Percentiles rank a stretch among this genome's conserved stretches.
phyloP scores from a whole-genome alignment of 2,329 filamentous ascomycete species.

The Pseudopyrenochaeta lycopersici region DNA sequence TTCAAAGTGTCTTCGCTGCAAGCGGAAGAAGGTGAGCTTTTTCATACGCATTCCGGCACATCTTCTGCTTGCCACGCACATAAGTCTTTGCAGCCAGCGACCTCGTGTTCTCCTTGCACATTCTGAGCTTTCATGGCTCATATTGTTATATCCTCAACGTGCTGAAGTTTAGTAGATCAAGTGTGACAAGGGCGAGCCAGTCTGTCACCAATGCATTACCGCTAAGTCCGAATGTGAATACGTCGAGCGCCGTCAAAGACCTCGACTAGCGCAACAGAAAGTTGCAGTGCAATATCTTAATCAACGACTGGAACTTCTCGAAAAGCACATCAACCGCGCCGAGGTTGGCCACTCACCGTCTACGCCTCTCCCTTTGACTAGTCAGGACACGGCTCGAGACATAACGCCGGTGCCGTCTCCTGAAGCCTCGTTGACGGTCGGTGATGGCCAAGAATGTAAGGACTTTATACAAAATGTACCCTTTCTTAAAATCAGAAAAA shows the following conservation, averaged over 20 bases:
- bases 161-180: constrained; percentile 26
- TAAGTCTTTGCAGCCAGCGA: neutral
- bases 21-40: constrained; percentile 22
- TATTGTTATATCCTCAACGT: neutral
- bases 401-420: constrained; percentile 18
- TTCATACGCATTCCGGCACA: neutral
- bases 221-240: constrained; percentile 37
- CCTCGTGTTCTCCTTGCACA: neutral
- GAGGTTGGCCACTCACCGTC: constrained; percentile 9
- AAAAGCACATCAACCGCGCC: constrained; percentile 27
- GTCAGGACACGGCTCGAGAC: neutral
- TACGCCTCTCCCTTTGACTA: neutral
- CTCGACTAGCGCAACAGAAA: constrained; percentile 33
- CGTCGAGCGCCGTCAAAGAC: constrained; percentile 36
- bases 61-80: neutral
- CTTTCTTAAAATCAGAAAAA: too few species aligned
- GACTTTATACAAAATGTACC: neutral
- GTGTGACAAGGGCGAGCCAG: constrained; percentile 35
- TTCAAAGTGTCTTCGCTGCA: constrained; percentile 28
- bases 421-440: constrained; percentile 14
- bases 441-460: constrained; percentile 34
- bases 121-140: neutral
- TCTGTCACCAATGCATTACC: constrained; percentile 37
- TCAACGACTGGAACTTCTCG: constrained; percentile 33
- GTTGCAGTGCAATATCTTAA: constrained; percentile 28